A percentile compares a stretch with the other conserved stretches of the same genome.
phyloP scores from a whole-genome alignment of 2,329 filamentous ascomycete species.

The Atkinsonella texensis region DNA sequence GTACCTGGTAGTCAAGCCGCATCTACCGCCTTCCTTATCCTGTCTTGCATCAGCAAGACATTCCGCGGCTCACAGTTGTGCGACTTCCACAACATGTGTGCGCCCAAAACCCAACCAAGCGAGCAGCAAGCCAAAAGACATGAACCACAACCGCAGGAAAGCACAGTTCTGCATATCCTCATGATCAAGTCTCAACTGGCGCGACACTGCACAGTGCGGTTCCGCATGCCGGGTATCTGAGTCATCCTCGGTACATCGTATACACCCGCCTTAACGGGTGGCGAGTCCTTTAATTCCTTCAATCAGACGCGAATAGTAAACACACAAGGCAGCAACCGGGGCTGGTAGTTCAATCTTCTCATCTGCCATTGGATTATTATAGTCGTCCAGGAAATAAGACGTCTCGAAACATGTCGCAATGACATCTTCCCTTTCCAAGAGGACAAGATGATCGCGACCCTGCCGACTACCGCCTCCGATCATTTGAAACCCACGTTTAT shows the following conservation, averaged over 20 bases:
- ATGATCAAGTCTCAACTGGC: not conserved
- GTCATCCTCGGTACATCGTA: no score
- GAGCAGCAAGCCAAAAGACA: not conserved
- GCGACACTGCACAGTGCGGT: not conserved
- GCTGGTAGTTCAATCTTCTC: no score
- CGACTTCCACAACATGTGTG: constrained; percentile 1
- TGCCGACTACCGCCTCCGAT: not conserved
- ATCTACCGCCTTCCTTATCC: no score
- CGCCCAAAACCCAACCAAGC: not conserved
- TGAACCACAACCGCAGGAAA: not conserved
- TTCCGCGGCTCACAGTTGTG: not conserved
- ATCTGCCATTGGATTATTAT: not conserved
- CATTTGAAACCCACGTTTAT: not conserved
- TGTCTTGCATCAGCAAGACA: no score
- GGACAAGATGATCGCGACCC: not conserved
- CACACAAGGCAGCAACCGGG: not conserved
- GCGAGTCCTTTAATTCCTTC: not conserved
- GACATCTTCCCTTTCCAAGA: not conserved
- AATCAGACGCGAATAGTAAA: not conserved
- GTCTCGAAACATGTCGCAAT: not conserved
- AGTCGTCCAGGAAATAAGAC: not conserved
- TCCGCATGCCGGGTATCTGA: not conserved
- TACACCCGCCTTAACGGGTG: not conserved
- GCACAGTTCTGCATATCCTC: no score
- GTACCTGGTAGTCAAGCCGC: no score